These are phyloP conservation scores for Pestalotiopsis sp. DNA, from an alignment of 2,329 filamentous ascomycete species.

Conservation along the genomic window DNA sequence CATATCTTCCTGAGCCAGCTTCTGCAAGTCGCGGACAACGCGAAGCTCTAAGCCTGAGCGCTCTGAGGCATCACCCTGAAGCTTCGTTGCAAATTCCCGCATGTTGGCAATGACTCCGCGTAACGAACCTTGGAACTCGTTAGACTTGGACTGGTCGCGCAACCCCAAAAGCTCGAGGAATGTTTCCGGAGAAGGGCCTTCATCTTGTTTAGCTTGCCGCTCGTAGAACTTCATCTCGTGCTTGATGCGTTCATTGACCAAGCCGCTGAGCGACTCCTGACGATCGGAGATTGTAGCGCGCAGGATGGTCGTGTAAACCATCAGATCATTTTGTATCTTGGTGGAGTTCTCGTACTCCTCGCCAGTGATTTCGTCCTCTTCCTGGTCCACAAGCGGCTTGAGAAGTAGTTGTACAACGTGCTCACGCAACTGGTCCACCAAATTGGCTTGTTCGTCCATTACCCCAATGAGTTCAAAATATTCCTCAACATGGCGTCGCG, in stretches of 20 bases:
- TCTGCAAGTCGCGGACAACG: conserved; percentile 67
- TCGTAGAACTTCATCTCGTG: conserved; percentile 71
- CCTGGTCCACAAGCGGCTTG: conserved; percentile 80
- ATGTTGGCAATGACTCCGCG: conserved; percentile 71
- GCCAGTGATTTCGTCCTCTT: conserved; percentile 75
- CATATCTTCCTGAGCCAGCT: conserved; percentile 57
- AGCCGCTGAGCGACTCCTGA: conserved; percentile 73
- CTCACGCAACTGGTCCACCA: conserved; percentile 76
- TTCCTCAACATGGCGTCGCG: conserved; percentile 64
- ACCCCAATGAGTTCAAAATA: conserved; percentile 66
- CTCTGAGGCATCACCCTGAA: conserved; percentile 58
- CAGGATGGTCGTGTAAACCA: conserved; percentile 81
- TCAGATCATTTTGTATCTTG: conserved; percentile 84
- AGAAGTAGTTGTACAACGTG: conserved; percentile 72
- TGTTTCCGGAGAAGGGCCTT: conserved; percentile 72
- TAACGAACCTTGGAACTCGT: conserved; percentile 61
- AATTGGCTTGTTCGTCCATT: conserved; percentile 72
- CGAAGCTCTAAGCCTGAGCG: conserved; percentile 64
- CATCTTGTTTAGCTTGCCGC: conserved; percentile 59
- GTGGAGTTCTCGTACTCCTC: conserved; percentile 90
- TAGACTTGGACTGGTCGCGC: conserved; percentile 51
- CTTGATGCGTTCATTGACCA: conserved; percentile 73
- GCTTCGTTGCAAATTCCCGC: conserved; percentile 61
- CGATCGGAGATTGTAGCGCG: conserved; percentile 79
- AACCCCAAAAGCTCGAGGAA: conserved; percentile 53